phyloP scores from a whole-genome alignment of 805 yeast species.

The Lipomyces anomalus region DNA sequence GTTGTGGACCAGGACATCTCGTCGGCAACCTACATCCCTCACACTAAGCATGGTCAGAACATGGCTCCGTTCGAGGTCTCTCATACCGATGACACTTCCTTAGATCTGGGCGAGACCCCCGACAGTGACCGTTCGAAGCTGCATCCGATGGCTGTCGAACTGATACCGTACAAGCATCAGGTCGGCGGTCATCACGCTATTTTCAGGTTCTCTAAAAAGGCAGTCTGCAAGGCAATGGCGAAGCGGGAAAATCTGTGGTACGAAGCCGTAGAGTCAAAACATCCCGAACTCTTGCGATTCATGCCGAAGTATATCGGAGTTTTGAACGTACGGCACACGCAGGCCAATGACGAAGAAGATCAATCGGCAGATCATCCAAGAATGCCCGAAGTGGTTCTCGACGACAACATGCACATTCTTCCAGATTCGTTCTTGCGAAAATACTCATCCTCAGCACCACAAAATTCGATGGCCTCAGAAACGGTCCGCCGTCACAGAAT shows the following conservation, averaged over 20 bases:
- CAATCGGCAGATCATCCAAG: neutral
- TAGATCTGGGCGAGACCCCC: neutral
- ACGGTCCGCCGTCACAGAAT: constrained; percentile 2
- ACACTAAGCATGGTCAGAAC: constrained; percentile 18
- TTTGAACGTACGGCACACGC: constrained; percentile 75
- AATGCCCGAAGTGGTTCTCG: constrained; percentile 79
- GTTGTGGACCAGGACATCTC: constrained; percentile 24
- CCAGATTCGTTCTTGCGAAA: constrained; percentile 72
- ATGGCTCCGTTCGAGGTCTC: constrained; percentile 9
- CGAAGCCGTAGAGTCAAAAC: constrained; percentile 75
- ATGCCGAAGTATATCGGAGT: constrained; percentile 97
- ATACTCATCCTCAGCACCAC: constrained; percentile 45
- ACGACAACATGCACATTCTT: constrained; percentile 86
- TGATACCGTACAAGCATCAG: constrained; percentile 84
- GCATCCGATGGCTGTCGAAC: constrained; percentile 64
- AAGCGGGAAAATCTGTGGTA: constrained; percentile 89
- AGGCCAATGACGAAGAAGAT: neutral
- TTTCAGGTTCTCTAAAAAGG: constrained; percentile 81
- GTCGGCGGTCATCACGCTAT: constrained; percentile 97
- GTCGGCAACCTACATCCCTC: constrained; percentile 33
- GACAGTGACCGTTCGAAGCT: too few species aligned
- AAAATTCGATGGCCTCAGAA: constrained; percentile 10
- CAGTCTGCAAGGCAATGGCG: constrained; percentile 89
- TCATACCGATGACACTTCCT: neutral
- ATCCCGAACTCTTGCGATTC: constrained; percentile 68